Percentiles rank a stretch among this genome's conserved stretches.
Evolutionary conservation across 2,329 filamentous ascomycete species (phyloP).

Genomic region (Xylaria sp.): DNA sequence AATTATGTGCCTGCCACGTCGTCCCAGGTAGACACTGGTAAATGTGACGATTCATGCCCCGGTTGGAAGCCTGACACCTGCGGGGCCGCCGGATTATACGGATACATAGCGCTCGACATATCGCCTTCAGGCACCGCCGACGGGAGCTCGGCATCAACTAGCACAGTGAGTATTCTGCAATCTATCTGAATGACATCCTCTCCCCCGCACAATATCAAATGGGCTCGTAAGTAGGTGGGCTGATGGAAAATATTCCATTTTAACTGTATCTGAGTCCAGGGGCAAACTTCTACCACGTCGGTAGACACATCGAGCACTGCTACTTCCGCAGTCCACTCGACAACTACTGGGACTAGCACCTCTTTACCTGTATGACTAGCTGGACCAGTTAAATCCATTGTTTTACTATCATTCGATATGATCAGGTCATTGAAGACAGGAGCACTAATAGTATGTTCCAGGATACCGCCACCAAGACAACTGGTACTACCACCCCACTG

Average conservation of each 20-base stretch:
- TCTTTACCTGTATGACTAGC: slow-evolving; percentile 47
- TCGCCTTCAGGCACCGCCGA: slow-evolving; percentile 68
- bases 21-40: slow-evolving; percentile 53
- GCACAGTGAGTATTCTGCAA: slow-evolving; percentile 47
- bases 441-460: slow-evolving; percentile 17
- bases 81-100: slow-evolving; percentile 70
- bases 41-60: slow-evolving; percentile 71
- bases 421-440: not conserved
- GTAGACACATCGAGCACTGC: slow-evolving; percentile 53
- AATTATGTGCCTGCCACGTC: slow-evolving; percentile 69
- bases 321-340: slow-evolving; percentile 40
- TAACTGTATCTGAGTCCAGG: slow-evolving; percentile 49
- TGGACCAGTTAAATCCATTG: slow-evolving; percentile 34
- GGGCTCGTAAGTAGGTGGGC: slow-evolving; percentile 20
- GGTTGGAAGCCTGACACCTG: slow-evolving; percentile 76
- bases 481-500: slow-evolving; percentile 47
- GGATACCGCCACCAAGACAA: slow-evolving; percentile 34
- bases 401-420: slow-evolving; percentile 17
- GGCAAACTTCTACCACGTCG: slow-evolving; percentile 48
- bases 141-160: slow-evolving; percentile 40
- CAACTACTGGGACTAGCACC: slow-evolving; percentile 30
- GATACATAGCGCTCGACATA: slow-evolving; percentile 70
- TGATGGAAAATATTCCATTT: slow-evolving; percentile 42
- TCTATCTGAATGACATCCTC: slow-evolving; percentile 1
- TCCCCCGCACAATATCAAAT: slow-evolving; percentile 30